Evolutionary conservation across 1,139 yeast genomes (phyloP), one percentile per base, ranked within the genome.

Genomic region (Blastobotrys indianensis): DNA sequence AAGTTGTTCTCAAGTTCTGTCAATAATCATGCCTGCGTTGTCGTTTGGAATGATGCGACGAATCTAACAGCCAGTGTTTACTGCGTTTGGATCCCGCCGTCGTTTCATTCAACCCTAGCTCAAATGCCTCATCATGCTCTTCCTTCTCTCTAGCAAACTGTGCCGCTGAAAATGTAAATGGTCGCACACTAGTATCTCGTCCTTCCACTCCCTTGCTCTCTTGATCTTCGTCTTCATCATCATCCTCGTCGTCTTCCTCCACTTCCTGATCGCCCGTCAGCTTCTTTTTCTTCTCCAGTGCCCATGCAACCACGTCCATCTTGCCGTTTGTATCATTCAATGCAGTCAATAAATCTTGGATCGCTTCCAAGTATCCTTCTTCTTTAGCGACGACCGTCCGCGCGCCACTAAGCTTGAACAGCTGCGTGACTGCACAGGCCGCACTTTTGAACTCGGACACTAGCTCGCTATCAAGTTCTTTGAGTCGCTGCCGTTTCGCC

Each of bases 401-500:
- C 23, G 59, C 54, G 10, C 60, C 54, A 28, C 61, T 50, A 17
- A 61, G 55, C 41, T 61, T 62, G 54, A 56, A 59, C 47, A 62
- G 53, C 51, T 57, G 54, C 32, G 63, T 54, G 31, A 61, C 59
- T 13, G 64, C 56, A 43, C 56, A 50, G 15, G 64, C 66, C 11
- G 65, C 64, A 13, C 56, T 51, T 40, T 57, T 59, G 51, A 59
- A 60, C 50, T 58, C 62, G 17, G 38, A 35, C 12, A 41, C 28
- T n/a, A 45, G 39, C 37, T 30, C 12, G 10, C 17, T 23, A 31
- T 41, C 48, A 36, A 45, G 39, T 29, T 45, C 45, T 13, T 30
- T 15, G 17, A 41, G 38, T 11, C 42, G 40, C 17, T 43, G 33
- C 29, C 41, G 35, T 16, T 30, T 42, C 10, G 30, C 17, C 15